Conservation (phyloP, 2,329 filamentous ascomycete species). For the Endoconidiophora polonica region DNA sequence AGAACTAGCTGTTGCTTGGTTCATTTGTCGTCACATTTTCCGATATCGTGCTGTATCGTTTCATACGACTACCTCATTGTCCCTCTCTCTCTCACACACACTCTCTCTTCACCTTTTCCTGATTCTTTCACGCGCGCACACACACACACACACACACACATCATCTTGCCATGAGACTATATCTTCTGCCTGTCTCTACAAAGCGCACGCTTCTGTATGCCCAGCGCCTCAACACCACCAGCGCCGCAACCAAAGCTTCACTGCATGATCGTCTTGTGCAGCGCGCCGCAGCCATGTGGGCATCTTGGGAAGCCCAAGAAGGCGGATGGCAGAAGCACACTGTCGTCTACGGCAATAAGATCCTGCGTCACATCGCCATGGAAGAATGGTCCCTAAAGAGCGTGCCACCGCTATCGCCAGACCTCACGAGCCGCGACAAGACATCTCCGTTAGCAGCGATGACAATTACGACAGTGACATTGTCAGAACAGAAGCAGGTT, state of each 20-base stretch:
- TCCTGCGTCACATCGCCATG: constrained; percentile 75
- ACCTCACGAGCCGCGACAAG: constrained; percentile 2
- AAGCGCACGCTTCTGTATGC: constrained; percentile 84
- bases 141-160: not conserved
- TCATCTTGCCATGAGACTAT: constrained; percentile 59
- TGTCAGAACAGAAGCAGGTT: no score
- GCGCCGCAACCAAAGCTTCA: constrained; percentile 19
- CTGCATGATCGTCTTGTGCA: constrained; percentile 49
- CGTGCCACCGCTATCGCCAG: constrained; percentile 56
- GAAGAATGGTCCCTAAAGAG: constrained; percentile 98
- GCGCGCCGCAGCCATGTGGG: constrained; percentile 64
- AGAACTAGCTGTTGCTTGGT: not conserved
- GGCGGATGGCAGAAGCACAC: constrained; percentile 77
- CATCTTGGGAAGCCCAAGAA: constrained; percentile 70
- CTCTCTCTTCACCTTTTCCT: not conserved
- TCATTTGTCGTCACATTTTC: not conserved
- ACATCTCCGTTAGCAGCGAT: not conserved
- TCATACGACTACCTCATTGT: not conserved
- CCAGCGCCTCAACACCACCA: constrained; percentile 48
- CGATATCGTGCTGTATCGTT: not conserved
- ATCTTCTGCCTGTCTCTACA: constrained; percentile 83
- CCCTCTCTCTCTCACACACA: not conserved
- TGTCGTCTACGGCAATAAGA: constrained; percentile 70
- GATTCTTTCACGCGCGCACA: not conserved
- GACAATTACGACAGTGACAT: constrained; percentile 18